Conservation (phyloP, 192 early-diverging fungal genomes). For the Diversispora eburnea region DNA sequence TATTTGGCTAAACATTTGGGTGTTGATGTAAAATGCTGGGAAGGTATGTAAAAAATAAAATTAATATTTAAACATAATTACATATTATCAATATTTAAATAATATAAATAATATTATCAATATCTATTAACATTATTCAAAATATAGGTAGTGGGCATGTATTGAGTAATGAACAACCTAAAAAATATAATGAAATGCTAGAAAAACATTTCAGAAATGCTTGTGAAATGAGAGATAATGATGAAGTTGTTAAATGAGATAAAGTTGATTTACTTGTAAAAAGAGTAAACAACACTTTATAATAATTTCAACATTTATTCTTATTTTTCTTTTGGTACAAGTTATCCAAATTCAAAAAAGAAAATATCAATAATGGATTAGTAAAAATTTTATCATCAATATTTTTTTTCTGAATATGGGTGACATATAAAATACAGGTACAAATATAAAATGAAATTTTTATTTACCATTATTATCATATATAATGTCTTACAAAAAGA, state of each 20-base stretch:
- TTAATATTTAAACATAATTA: neutral
- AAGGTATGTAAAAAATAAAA: constrained; percentile 21
- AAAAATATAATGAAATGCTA: constrained; percentile 34
- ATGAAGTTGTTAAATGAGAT: neutral
- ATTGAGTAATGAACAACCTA: constrained; percentile 32
- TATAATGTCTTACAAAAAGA: too few species aligned
- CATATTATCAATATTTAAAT: neutral
- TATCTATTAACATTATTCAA: neutral
- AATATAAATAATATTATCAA: too few species aligned
- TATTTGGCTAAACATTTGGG: constrained; percentile 32
- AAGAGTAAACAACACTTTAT: too few species aligned
- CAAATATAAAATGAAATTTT: too few species aligned
- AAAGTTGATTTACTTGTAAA: neutral
- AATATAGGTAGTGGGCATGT: constrained; percentile 34
- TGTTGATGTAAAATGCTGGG: constrained; percentile 31
- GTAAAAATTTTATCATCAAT: too few species aligned
- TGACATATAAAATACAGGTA: too few species aligned
- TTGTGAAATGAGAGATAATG: neutral
- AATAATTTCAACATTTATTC: too few species aligned
- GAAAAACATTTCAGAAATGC: constrained; percentile 33
- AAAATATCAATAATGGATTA: too few species aligned
- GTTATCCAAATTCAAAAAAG: too few species aligned
- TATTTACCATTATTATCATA: too few species aligned
- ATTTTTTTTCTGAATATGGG: too few species aligned
- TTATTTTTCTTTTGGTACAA: too few species aligned